These are phyloP conservation scores for Phytophthora pistaciae DNA, from an alignment of 352 stramenopile species.

Conservation along the genomic window DNA sequence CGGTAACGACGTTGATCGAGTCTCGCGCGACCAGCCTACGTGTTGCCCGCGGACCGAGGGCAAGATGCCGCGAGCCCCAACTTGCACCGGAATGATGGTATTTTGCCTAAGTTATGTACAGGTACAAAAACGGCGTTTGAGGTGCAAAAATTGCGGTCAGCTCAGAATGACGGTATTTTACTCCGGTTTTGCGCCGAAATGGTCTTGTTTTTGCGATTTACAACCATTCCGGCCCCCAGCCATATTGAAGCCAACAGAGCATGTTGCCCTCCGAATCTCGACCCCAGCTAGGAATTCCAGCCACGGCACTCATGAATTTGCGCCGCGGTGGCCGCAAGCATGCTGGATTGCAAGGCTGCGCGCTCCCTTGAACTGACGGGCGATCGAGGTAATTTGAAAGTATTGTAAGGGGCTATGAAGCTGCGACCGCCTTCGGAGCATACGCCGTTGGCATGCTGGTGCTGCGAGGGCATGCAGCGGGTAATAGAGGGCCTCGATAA, in stretches of 20 bases:
- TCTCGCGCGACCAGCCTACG: no score
- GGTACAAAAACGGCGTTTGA: neutral
- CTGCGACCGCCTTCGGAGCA: neutral
- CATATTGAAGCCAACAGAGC: slow-evolving; percentile 28
- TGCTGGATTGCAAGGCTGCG: neutral
- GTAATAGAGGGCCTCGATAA: slow-evolving; percentile 1
- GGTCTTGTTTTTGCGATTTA: slow-evolving; percentile 12
- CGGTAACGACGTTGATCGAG: neutral
- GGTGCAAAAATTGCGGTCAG: neutral
- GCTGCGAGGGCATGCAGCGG: neutral
- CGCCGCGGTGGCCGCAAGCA: neutral
- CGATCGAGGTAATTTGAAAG: neutral
- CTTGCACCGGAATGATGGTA: slow-evolving; percentile 21
- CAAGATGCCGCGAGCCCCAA: neutral
- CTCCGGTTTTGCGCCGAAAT: slow-evolving; percentile 19
- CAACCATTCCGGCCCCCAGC: slow-evolving; percentile 13
- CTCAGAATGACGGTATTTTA: slow-evolving; percentile 25
- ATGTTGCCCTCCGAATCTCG: slow-evolving; percentile 4
- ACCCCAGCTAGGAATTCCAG: neutral
- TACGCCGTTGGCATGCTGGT: neutral
- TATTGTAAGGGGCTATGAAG: neutral
- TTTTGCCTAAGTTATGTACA: neutral
- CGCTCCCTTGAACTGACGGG: neutral
- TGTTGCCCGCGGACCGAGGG: no score
- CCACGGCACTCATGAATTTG: slow-evolving; percentile 29